Conservation (phyloP, 2,329 filamentous ascomycete species). For the Scytalidium lignicola region DNA sequence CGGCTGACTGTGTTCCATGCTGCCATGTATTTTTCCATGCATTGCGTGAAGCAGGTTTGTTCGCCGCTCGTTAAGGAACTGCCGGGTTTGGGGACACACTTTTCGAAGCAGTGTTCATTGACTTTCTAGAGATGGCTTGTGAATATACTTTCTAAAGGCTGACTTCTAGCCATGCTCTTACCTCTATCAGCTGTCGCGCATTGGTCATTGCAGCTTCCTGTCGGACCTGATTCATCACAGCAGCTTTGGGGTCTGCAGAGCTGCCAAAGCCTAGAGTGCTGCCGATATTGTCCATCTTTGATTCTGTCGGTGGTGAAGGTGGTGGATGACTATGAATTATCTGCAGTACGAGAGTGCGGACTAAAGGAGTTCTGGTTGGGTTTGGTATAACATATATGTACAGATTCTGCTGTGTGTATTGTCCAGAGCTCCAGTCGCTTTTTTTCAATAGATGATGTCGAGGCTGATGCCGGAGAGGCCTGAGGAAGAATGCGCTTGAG, state of each 20-base stretch:
- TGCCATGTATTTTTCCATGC: constrained; percentile 82
- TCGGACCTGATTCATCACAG: constrained; percentile 49
- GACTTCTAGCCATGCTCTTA: constrained; percentile 30
- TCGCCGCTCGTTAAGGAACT: constrained; percentile 62
- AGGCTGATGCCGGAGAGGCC: too few species aligned
- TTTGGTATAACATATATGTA: too few species aligned
- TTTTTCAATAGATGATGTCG: too few species aligned
- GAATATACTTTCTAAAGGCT: neutral
- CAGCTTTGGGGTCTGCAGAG: constrained; percentile 22
- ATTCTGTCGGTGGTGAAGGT: constrained; percentile 6
- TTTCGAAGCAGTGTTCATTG: constrained; percentile 76
- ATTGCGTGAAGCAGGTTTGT: constrained; percentile 64
- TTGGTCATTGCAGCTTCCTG: constrained; percentile 61
- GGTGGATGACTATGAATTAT: constrained; percentile 1
- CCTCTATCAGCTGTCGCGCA: constrained; percentile 65
- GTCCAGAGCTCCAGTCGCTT: too few species aligned
- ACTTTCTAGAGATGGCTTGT: constrained; percentile 58
- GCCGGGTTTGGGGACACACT: constrained; percentile 68
- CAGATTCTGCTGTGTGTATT: too few species aligned
- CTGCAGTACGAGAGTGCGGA: too few species aligned
- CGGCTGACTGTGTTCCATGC: constrained; percentile 72
- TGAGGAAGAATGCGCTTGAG: too few species aligned
- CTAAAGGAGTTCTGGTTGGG: too few species aligned
- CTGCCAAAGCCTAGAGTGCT: constrained; percentile 16
- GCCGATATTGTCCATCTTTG: constrained; percentile 23